Evolutionary conservation across 225 moss, liverwort and hornwort genomes (phyloP), one percentile per base, ranked within the genome.

Genomic region (Sphagnum tenellum): DNA sequence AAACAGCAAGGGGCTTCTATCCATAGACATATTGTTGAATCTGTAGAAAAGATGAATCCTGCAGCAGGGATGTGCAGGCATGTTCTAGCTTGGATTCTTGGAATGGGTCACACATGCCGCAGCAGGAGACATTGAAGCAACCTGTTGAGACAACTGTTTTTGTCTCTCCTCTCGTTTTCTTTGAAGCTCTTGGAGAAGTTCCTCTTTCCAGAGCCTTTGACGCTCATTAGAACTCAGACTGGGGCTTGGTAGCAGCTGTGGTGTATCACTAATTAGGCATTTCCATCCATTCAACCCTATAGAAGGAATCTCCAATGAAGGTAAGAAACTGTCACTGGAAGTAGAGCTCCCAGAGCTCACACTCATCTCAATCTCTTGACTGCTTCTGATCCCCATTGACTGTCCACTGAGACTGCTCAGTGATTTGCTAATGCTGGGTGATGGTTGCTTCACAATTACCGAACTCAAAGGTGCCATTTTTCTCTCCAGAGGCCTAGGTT

Each of bases 121-220:
- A 29, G 29, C 29, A 29, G 29, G 29, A 29, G 29, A 29, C 29
- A 29, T 29, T 45, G 62, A 13, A 59, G 5, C 49, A 12, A 60
- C 51, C 12, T 53, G 59, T n/a, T 55, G 66, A 55, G 66, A 67
- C 7, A 66, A 73, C 82, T 29, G 29, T 29, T 64, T 64, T 9
- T 48, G 49, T 10, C 11, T 48, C 49, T 64, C 64, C 64, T 64
- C 82, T 73, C 82, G 62, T 61, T 78, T 82, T 74, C 73, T 70
- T 74, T 82, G 78, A 50, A 82, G 78, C 70, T 82, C 82, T 55
- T 75, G 75, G 45, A 75, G 82, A 29, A 82, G 65, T 65, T 82
- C 82, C 67, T 78, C 75, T 59, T 78, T 78, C 82, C 82, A 82
- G 57, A 78, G 50, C 67, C 75, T 78, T 64, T 82, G 78, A 5